phyloP scores from a whole-genome alignment of 805 yeast genomes.

The Scheffersomyces stipitis region DNA sequence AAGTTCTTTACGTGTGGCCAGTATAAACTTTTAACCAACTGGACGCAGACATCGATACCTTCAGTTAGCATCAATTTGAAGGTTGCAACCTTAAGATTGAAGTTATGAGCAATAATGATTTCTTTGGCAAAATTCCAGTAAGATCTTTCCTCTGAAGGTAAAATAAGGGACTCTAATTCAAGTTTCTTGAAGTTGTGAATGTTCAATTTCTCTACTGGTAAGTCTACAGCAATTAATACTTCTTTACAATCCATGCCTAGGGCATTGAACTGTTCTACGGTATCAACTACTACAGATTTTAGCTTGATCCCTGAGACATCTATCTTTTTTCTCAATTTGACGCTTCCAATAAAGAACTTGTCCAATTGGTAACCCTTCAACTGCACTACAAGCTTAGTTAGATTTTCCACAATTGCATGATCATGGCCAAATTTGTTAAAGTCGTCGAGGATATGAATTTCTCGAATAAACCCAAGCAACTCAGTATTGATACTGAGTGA shows the following conservation, averaged over 20 bases:
- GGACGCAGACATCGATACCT: conserved; percentile 4
- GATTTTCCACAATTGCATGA: background rate
- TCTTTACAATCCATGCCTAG: background rate
- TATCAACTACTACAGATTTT: conserved; percentile 20
- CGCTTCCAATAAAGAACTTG: conserved; percentile 19
- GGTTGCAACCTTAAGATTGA: conserved; percentile 13
- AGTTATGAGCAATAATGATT: background rate
- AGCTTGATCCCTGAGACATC: conserved; percentile 6
- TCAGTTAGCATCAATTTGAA: conserved; percentile 24
- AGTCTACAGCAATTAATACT: background rate
- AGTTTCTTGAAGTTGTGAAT: background rate
- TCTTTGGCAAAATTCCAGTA: conserved; percentile 18
- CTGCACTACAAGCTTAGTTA: conserved; percentile 2
- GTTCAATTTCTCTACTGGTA: background rate
- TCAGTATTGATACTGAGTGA: conserved; percentile 34
- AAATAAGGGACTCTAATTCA: conserved; percentile 13
- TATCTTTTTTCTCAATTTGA: conserved; percentile 11
- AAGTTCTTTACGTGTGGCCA: conserved; percentile 33
- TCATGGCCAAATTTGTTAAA: conserved; percentile 5
- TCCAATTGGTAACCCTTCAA: conserved; percentile 5
- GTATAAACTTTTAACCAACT: conserved; percentile 15
- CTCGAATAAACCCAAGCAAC: conserved; percentile 30
- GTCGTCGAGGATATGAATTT: conserved; percentile 30
- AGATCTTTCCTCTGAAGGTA: conserved; percentile 9
- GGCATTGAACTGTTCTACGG: conserved; percentile 7